Conservation (phyloP, 1,139 yeast species). For the Lodderomyces metapsilosis region DNA sequence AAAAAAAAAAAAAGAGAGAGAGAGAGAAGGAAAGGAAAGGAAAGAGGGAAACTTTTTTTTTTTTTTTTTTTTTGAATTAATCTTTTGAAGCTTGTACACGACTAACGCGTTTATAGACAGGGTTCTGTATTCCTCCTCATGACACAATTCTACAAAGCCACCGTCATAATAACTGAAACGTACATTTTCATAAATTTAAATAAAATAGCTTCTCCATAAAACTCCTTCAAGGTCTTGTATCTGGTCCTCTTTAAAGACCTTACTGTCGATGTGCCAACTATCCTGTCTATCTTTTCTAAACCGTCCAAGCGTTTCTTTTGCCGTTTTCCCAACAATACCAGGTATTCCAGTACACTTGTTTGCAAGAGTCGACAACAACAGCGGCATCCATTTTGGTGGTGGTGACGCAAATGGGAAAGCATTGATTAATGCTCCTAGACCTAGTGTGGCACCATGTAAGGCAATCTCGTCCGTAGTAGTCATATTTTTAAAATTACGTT, state of each 20-base stretch:
- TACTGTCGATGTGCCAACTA: conserved; percentile 91
- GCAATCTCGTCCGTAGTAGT: conserved; percentile 43
- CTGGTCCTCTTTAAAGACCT: conserved; percentile 73
- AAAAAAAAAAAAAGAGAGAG: too few relatives aligned
- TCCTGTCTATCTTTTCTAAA: conserved; percentile 94
- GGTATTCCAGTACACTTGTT: conserved; percentile 65
- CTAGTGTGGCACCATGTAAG: conserved; percentile 86
- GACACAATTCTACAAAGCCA: too few relatives aligned
- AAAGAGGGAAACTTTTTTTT: too few relatives aligned
- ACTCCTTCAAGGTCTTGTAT: conserved; percentile 94
- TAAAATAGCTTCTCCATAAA: conserved; percentile 88
- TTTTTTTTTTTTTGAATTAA: too few relatives aligned
- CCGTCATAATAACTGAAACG: neutral
- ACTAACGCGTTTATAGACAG: too few relatives aligned
- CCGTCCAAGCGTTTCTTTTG: conserved; percentile 76
- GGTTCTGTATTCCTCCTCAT: too few relatives aligned
- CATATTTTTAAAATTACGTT: conserved; percentile 28
- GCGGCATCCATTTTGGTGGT: conserved; percentile 89
- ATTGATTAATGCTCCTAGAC: conserved; percentile 82
- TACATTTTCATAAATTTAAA: conserved; percentile 30
- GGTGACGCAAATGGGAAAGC: conserved; percentile 94
- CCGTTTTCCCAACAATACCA: conserved; percentile 82
- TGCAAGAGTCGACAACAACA: conserved; percentile 66
- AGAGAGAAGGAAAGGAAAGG: too few relatives aligned
- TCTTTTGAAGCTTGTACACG: too few relatives aligned